Evolutionary conservation across 108 stramenopile genomes (phyloP), one percentile per base, ranked within the genome.

Genomic region (Cylindrotheca closterium): DNA sequence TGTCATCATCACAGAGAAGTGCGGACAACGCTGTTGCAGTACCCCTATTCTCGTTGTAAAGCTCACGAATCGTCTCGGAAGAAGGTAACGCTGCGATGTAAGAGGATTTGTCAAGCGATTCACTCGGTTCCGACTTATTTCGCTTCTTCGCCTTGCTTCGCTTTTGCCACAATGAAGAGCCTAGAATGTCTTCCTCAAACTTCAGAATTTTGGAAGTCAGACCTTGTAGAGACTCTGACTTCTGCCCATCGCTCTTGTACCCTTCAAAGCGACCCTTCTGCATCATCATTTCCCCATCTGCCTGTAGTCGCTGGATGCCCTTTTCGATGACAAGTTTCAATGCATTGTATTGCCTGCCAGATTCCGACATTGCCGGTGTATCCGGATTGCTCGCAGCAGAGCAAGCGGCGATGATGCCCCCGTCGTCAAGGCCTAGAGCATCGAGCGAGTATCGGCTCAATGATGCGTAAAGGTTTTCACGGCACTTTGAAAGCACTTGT

Each of bases 141-240:
- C 51, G 21, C 33, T 54, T 23, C 23, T 52, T 58, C 8, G 28
- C 49, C 31, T 33, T 42, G 48, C 67, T 32, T 58, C 60, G 37
- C 65, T 75, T 74, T 28, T 77, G 72, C 76, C 82, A 87, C 10
- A 87, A 42, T 1, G 75, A 72, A 24, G 84, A 74, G 2, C 84
- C 84, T 37, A 87, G 62, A 26, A 63, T 47, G 22, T 91, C 82
- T 45, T 87, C 86, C 72, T 91, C 89, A 37, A 83, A 78, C 28
- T 42, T 42, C 15, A 91, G 30, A 1, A 87, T 26, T 21, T 59
- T 73, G 27, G 34, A 52, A 19, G 57, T 49, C 21, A 78, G 45
- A 21, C 30, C 23, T 2, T 21, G 23, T 31, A 66, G 15, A 17
- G 69, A 47, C 5, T 28, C 1, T 23, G 42, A 32, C 59, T 60